Conservation (phyloP, 2,329 filamentous ascomycete species). For the Aspergillus fischeri region DNA sequence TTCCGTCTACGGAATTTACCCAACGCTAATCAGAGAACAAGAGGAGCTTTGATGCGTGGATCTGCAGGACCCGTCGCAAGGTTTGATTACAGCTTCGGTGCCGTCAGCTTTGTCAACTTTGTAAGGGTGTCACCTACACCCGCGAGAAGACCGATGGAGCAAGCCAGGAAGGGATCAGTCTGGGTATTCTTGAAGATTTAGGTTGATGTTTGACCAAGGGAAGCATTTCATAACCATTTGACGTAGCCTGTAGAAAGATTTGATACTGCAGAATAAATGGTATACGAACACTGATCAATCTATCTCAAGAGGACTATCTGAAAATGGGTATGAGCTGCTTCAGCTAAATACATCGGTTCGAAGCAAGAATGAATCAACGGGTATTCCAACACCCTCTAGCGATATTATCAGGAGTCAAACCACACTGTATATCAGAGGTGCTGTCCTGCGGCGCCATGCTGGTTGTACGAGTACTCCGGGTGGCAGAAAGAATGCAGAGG, state of each 20-base stretch:
- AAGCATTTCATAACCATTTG: background rate
- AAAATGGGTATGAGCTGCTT: background rate
- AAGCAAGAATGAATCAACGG: background rate
- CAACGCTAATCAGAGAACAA: background rate
- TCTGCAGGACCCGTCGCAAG: background rate
- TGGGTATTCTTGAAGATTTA: background rate
- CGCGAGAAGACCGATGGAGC: no score
- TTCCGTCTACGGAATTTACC: conserved; percentile 4
- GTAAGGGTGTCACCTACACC: no score
- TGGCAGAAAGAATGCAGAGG: background rate
- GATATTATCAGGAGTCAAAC: background rate
- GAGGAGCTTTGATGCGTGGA: no score
- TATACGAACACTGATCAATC: background rate
- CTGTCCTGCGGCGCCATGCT: background rate
- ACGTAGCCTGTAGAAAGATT: background rate
- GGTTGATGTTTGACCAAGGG: background rate
- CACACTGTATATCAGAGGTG: background rate
- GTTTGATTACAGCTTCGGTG: no score
- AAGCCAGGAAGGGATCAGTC: no score
- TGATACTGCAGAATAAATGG: background rate
- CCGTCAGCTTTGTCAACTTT: no score
- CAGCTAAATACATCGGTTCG: background rate
- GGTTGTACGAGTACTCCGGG: background rate
- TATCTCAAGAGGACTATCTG: background rate
- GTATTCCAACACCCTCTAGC: background rate